Evolutionary conservation across 2,329 filamentous ascomycete species (phyloP), one percentile per base, ranked within the genome.

Genomic region (Rhexocercosporidium sp.): DNA sequence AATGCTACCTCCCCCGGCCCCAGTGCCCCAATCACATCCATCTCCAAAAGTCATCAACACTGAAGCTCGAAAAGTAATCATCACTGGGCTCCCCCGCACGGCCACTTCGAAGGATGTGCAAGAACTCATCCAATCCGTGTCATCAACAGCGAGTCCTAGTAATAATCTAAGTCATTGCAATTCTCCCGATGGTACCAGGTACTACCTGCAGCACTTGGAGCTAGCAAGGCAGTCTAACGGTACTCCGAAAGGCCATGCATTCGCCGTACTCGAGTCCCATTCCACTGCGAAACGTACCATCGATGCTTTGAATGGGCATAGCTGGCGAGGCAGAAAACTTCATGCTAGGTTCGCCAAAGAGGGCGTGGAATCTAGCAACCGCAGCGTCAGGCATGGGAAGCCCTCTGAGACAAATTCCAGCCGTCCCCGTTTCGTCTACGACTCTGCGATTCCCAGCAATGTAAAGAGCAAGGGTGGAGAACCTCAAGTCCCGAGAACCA

Each of bases 31-130:
- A 22, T 37, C 20, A 29, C 25, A 51, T 37, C 49, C 29, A 57
- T 31, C 20, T n/a, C 6, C 37, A 31, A n/a, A 9, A 41, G 41
- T 67, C 20, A 49, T 71, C 1, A 44, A 66, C 20, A 67, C 59
- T 4, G 71, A 74, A 62, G 66, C 69, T 5, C 64, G 72, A 16
- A 75, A 73, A 53, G 65, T 75, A 5, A 70, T 75, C 9, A 70
- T 75, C 31, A 74, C 67, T 2, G 60, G 56, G 34, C 67, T 74
- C 0, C 66, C 71, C 0, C 62, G 47, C 11, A 25, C 27, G 1
- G 62, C 59, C 1, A 66, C 64, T 2, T 46, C 63, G 29, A 31
- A 25, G 4, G 53, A 66, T 16, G 59, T 75, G 0, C 46, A 54
- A 47, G 44, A 41, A 1, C 64, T 73, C 3, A 61, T 75, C 7